Evolutionary conservation across 257 asterid genomes (phyloP).

Genomic region (Plantago major): DNA sequence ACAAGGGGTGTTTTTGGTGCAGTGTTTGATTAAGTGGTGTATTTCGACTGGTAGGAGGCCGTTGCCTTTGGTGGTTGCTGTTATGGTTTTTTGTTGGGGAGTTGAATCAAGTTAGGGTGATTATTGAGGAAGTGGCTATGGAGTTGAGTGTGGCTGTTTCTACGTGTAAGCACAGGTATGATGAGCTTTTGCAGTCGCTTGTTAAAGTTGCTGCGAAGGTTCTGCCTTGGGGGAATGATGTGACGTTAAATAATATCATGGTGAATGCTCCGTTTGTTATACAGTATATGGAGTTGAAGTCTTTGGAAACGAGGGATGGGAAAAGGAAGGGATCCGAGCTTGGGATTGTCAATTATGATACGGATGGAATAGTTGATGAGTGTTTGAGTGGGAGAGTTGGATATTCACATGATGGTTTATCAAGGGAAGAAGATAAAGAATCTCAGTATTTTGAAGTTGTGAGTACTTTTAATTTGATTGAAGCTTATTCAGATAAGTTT

Average conservation of each 20-base stretch:
- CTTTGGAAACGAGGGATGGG: slow-evolving; percentile 29
- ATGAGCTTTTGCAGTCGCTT: slow-evolving; percentile 62
- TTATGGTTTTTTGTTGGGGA: slow-evolving; percentile 58
- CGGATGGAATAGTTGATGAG: slow-evolving; percentile 45
- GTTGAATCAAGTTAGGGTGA: slow-evolving; percentile 46
- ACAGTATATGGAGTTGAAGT: slow-evolving; percentile 79
- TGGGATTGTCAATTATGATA: slow-evolving; percentile 32
- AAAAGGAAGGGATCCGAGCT: slow-evolving; percentile 20
- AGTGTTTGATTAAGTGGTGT: slow-evolving; percentile 87
- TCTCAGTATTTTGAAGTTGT: slow-evolving; percentile 43
- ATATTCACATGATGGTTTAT: slow-evolving; percentile 19
- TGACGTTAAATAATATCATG: slow-evolving; percentile 56
- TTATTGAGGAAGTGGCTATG: slow-evolving; percentile 50
- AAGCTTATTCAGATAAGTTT: slow-evolving; percentile 30
- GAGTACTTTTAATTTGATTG: slow-evolving; percentile 5
- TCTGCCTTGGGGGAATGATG: slow-evolving; percentile 89
- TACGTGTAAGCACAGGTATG: slow-evolving; percentile 66
- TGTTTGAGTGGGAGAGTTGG: slow-evolving; percentile 36
- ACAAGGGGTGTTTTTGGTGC: slow-evolving; percentile 75
- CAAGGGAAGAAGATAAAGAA: slow-evolving; percentile 20
- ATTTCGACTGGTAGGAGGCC: slow-evolving; percentile 78
- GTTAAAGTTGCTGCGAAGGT: slow-evolving; percentile 65
- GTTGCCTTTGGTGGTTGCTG: slow-evolving; percentile 75
- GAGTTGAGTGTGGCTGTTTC: slow-evolving; percentile 43
- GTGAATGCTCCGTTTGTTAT: slow-evolving; percentile 68